These are phyloP conservation scores for Gossypium raimondii DNA, from an alignment of 345 rosid species.

Conservation along the genomic window DNA sequence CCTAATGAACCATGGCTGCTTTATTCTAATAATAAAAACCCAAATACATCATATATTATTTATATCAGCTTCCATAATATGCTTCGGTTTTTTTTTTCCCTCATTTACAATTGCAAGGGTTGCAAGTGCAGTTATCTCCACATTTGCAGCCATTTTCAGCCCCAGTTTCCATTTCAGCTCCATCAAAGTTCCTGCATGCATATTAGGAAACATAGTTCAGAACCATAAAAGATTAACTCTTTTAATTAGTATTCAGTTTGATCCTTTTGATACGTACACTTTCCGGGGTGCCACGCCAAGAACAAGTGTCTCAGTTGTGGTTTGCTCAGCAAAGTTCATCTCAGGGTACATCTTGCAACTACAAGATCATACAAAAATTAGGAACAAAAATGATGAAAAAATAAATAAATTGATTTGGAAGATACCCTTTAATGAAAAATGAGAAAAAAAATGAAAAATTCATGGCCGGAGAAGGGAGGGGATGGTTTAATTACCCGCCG, in stretches of 20 bases:
- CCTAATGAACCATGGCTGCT: background rate
- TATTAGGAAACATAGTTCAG: background rate
- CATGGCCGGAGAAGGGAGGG: background rate
- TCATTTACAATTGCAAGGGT: constrained; percentile 90
- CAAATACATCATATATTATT: background rate
- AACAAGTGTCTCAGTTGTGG: constrained; percentile 46
- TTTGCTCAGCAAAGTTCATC: constrained; percentile 45
- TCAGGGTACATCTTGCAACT: constrained; percentile 84
- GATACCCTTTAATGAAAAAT: background rate
- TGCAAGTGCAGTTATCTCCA: constrained; percentile 68
- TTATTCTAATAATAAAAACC: constrained; percentile 4
- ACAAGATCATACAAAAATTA: background rate
- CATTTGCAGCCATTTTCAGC: constrained; percentile 89
- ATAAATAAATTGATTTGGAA: background rate
- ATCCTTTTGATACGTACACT: constrained; percentile 13
- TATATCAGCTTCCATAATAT: background rate
- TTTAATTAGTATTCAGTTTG: background rate
- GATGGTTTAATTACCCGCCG: constrained; percentile 38
- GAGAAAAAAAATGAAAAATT: background rate
- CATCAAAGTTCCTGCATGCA: constrained; percentile 38
- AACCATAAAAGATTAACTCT: background rate
- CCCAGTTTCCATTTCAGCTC: constrained; percentile 40
- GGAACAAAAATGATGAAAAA: background rate
- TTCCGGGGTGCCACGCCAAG: constrained; percentile 51
- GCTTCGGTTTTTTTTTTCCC: background rate